Conservation (phyloP, 371 early-diverging fungal species). For the Mucor lusitanicus region DNA sequence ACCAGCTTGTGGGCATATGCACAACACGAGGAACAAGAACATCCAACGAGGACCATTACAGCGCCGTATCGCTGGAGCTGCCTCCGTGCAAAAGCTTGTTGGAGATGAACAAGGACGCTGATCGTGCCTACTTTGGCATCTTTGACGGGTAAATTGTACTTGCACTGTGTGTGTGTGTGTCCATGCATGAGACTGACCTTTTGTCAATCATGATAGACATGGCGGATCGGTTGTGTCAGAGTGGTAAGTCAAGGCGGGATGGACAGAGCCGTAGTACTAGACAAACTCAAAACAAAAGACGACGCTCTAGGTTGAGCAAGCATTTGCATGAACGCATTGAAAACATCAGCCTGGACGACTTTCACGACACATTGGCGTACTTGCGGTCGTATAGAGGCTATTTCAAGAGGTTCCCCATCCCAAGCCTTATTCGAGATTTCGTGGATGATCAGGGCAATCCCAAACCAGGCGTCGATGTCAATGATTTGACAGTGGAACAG, state of each 20-base stretch:
- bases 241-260: conserved; percentile 27
- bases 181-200: background rate
- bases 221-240: conserved; percentile 48
- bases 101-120: conserved; percentile 35
- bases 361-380: conserved; percentile 31
- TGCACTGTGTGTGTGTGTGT: background rate
- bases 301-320: conserved; percentile 34
- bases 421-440: conserved; percentile 20
- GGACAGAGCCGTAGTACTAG: background rate
- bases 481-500: conserved; percentile 58
- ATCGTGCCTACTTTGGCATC: conserved; percentile 51
- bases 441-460: conserved; percentile 30
- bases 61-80: conserved; percentile 39
- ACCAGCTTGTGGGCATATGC: conserved; percentile 33
- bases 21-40: conserved; percentile 53
- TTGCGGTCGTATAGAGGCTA: conserved; percentile 48
- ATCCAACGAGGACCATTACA: conserved; percentile 50
- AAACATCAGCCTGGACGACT: conserved; percentile 33
- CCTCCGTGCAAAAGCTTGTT: conserved; percentile 11
- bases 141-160: conserved; percentile 54
- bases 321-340: conserved; percentile 51
- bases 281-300: background rate
- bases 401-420: conserved; percentile 43
- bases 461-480: background rate
- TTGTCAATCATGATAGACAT: conserved; percentile 34